Conservation (phyloP, 1,284 basidiomycete species). For the Kwoniella shivajii region DNA sequence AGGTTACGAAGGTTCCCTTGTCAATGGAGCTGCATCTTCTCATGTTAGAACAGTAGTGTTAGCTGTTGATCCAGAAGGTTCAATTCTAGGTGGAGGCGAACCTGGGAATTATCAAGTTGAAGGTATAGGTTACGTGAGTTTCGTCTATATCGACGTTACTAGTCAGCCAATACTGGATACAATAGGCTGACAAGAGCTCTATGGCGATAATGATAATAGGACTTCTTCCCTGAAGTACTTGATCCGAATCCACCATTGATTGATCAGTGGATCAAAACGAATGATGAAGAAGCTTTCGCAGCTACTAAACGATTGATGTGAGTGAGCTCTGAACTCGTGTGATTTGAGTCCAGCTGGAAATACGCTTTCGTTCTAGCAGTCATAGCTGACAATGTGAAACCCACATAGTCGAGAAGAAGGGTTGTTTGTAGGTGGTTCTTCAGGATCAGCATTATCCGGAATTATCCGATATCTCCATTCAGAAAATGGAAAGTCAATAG, state of each 20-base stretch:
- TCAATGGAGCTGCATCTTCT: slow-evolving; percentile 1
- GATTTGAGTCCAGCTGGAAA: background rate
- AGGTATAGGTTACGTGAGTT: slow-evolving; percentile 72
- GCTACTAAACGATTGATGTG: slow-evolving; percentile 76
- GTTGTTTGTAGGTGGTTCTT: slow-evolving; percentile 87
- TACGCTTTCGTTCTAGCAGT: background rate
- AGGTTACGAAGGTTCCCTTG: slow-evolving; percentile 54
- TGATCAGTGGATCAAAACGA: slow-evolving; percentile 82
- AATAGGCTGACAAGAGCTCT: background rate
- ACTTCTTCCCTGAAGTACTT: slow-evolving; percentile 80
- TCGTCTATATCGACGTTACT: background rate
- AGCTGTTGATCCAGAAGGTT: slow-evolving; percentile 93
- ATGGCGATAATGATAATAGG: slow-evolving; percentile 56
- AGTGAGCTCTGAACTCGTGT: slow-evolving; percentile 14
- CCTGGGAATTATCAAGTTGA: slow-evolving; percentile 78
- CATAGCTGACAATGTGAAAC: background rate
- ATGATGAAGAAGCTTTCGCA: slow-evolving; percentile 77
- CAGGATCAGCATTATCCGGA: slow-evolving; percentile 79
- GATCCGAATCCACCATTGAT: slow-evolving; percentile 49
- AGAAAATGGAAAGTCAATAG: slow-evolving; percentile 66
- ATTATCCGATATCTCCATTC: slow-evolving; percentile 73
- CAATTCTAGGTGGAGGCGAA: slow-evolving; percentile 68
- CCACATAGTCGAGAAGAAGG: slow-evolving; percentile 70
- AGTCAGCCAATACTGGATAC: background rate
- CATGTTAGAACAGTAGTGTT: slow-evolving; percentile 59